Conservation (phyloP, 768 basidiomycete genomes). For the Lactarius pseudohatsudake region DNA sequence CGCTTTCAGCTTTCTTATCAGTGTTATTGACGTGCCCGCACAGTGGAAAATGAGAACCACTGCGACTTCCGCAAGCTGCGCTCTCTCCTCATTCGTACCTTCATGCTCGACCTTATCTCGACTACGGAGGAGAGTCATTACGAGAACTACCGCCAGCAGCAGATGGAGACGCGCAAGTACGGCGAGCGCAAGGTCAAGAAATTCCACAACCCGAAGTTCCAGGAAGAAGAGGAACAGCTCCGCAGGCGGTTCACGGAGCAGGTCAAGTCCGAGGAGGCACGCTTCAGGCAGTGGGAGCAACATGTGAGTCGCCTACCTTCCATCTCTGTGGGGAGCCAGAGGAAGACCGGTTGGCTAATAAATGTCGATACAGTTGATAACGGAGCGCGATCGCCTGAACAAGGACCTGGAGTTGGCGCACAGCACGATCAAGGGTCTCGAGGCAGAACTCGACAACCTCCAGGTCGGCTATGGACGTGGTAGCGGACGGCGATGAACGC, state of each 20-base stretch:
- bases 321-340: not conserved
- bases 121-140: slow-evolving; percentile 96
- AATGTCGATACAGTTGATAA: slow-evolving; percentile 73
- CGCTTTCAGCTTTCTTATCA: not conserved
- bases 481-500: slow-evolving; percentile 56
- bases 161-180: slow-evolving; percentile 99
- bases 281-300: slow-evolving; percentile 99
- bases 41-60: slow-evolving; percentile 98
- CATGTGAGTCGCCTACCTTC: slow-evolving; percentile 58
- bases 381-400: slow-evolving; percentile 97
- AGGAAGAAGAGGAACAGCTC: slow-evolving; percentile 97
- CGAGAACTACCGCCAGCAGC: slow-evolving; percentile 95
- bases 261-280: slow-evolving; percentile 96
- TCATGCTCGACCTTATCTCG: slow-evolving; percentile 97
- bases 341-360: slow-evolving; percentile 19
- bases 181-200: slow-evolving; percentile 99
- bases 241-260: slow-evolving; percentile 99
- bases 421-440: slow-evolving; percentile 87
- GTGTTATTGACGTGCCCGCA: not conserved
- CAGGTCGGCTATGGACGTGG: slow-evolving; percentile 84
- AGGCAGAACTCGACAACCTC: slow-evolving; percentile 86
- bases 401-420: slow-evolving; percentile 95
- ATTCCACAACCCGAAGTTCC: slow-evolving; percentile 99
- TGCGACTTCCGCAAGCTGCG: slow-evolving; percentile 99
- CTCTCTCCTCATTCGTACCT: slow-evolving; percentile 91